Percentiles rank a stretch among this genome's conserved stretches.
phyloP scores from a whole-genome alignment of 306 rosid genomes.

The Astragalus membranaceus region DNA sequence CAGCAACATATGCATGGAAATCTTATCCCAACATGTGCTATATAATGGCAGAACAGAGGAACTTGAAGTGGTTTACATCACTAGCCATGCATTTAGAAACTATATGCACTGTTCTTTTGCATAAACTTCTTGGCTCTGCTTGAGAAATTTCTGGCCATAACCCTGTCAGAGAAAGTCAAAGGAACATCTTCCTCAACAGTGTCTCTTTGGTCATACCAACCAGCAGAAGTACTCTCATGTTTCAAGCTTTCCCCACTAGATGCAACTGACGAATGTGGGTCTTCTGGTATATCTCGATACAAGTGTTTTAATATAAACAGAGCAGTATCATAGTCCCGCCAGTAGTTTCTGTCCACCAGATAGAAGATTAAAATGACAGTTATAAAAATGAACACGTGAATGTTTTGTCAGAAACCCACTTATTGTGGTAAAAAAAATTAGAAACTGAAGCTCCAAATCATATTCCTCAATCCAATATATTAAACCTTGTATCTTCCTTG shows the following conservation, averaged over 20 bases:
- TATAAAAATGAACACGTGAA: background rate
- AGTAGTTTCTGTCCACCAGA: slow-evolving; percentile 66
- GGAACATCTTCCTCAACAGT: slow-evolving; percentile 67
- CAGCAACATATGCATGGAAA: background rate
- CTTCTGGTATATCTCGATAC: slow-evolving; percentile 57
- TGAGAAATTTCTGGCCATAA: slow-evolving; percentile 43
- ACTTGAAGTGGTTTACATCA: background rate
- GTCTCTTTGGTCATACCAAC: slow-evolving; percentile 45
- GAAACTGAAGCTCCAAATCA: background rate
- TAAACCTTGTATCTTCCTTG: background rate
- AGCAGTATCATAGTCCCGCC: slow-evolving; percentile 95
- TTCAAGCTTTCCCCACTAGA: slow-evolving; percentile 26
- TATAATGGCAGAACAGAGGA: background rate
- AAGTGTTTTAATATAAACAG: slow-evolving; percentile 80
- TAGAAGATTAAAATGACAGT: background rate
- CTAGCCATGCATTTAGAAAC: slow-evolving; percentile 4
- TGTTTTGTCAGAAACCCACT: background rate
- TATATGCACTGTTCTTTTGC: slow-evolving; percentile 5
- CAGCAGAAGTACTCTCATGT: slow-evolving; percentile 25
- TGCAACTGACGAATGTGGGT: slow-evolving; percentile 22
- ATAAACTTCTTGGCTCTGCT: slow-evolving; percentile 42
- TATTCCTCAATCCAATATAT: background rate
- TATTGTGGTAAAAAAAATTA: background rate
- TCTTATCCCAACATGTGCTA: background rate
- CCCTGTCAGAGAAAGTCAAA: slow-evolving; percentile 64